Conservation (phyloP, 129 eudicot genomes). For the Apium graveolens region DNA sequence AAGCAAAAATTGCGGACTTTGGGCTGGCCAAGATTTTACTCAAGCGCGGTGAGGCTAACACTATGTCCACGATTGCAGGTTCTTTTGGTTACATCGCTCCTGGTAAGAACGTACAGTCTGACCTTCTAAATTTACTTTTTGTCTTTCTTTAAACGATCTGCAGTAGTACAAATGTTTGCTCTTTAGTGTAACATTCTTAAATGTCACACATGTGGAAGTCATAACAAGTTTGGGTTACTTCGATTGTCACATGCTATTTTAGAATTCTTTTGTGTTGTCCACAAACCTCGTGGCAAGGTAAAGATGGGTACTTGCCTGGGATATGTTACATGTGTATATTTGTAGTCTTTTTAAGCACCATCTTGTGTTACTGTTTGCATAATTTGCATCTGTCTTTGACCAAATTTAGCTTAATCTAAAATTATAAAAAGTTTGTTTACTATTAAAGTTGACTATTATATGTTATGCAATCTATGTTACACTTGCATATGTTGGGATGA, state of each 20-base stretch:
- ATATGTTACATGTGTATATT: neutral
- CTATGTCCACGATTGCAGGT: slow-evolving; percentile 70
- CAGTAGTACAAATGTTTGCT: neutral
- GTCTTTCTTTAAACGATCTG: neutral
- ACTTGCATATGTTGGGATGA: neutral
- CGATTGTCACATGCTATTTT: neutral
- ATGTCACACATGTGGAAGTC: neutral
- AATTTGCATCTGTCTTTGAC: neutral
- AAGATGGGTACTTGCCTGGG: neutral
- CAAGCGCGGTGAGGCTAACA: slow-evolving; percentile 49
- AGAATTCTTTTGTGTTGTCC: neutral
- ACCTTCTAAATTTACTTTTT: too few relatives aligned
- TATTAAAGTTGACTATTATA: neutral
- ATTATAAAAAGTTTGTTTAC: neutral
- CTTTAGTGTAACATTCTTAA: neutral
- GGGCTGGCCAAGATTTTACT: slow-evolving; percentile 59
- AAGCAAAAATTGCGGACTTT: slow-evolving; percentile 69
- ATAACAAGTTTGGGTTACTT: neutral
- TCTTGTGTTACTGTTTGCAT: neutral
- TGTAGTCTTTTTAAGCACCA: neutral
- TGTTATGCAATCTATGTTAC: neutral
- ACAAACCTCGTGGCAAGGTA: neutral
- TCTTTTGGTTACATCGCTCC: slow-evolving; percentile 88
- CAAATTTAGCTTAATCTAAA: neutral
- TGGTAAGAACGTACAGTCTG: slow-evolving; percentile 36